Percentiles rank a stretch among this genome's conserved stretches.
These are phyloP conservation scores for Dioscorea alata DNA, from an alignment of 106 monocot genomes.

Conservation along the genomic window DNA sequence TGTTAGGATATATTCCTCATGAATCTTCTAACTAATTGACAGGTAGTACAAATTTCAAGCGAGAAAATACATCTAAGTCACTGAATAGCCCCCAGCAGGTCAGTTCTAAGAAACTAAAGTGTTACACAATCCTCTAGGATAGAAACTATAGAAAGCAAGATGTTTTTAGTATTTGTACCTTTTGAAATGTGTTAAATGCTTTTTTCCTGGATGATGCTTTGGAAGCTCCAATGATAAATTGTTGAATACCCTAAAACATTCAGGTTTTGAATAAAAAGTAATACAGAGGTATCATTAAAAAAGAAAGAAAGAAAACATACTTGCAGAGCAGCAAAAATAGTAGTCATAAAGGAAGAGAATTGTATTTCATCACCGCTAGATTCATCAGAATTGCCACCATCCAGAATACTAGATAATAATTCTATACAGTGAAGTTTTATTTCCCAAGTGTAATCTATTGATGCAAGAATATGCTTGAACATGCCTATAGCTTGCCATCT, in stretches of 20 bases:
- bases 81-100: too few relatives aligned
- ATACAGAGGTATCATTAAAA: neutral
- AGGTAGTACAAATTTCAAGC: too few relatives aligned
- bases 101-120: too few relatives aligned
- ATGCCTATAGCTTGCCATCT: slow-evolving; percentile 62
- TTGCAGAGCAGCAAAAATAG: slow-evolving; percentile 59
- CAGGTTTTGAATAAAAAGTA: neutral
- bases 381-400: slow-evolving; percentile 24
- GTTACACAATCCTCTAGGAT: too few relatives aligned
- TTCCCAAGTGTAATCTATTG: slow-evolving; percentile 63
- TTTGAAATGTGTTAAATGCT: slow-evolving; percentile 56
- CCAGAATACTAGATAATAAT: slow-evolving; percentile 42
- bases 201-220: slow-evolving; percentile 67
- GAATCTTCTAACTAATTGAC: too few relatives aligned
- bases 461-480: slow-evolving; percentile 50
- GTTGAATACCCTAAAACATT: slow-evolving; percentile 61
- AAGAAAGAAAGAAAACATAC: slow-evolving; percentile 19
- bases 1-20: too few relatives aligned
- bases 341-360: slow-evolving; percentile 38
- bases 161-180: slow-evolving; percentile 26
- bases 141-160: neutral
- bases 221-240: slow-evolving; percentile 52
- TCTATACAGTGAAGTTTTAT: slow-evolving; percentile 64
- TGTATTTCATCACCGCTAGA: slow-evolving; percentile 19
- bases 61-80: too few relatives aligned